Evolutionary conservation across 1,139 yeast species (phyloP).

Genomic region (Saccharomyces hybrid): DNA sequence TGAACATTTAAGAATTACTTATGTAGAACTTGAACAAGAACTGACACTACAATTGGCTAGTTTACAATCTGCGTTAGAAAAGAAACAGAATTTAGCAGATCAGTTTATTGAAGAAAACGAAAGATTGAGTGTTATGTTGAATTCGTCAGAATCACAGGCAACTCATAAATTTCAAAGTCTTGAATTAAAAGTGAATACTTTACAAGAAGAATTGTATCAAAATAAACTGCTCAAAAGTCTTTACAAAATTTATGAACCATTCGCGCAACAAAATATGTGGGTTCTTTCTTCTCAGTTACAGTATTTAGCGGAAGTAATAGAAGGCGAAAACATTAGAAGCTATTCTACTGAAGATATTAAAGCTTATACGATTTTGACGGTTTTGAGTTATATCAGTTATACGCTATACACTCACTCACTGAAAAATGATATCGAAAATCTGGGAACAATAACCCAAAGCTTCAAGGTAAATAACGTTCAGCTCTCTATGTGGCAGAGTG

Average conservation of each 20-base stretch:
- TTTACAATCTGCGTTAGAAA: conserved; percentile 22
- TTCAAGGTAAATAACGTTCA: neutral
- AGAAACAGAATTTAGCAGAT: neutral
- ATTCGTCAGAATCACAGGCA: neutral
- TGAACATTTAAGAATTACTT: conserved; percentile 55
- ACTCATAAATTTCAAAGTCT: neutral
- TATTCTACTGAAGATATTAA: neutral
- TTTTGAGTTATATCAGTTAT: neutral
- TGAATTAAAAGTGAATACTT: neutral
- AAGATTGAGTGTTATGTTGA: neutral
- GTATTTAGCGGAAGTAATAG: neutral
- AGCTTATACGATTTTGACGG: neutral
- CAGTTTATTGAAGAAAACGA: neutral
- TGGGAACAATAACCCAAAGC: neutral
- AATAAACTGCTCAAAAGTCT: neutral
- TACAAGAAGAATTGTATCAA: neutral
- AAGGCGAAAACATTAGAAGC: neutral
- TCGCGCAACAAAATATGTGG: neutral
- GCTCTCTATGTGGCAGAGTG: neutral
- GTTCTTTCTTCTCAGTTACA: neutral
- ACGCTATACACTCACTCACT: neutral
- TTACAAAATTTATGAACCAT: neutral
- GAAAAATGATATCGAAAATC: neutral
- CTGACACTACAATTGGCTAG: conserved; percentile 39
- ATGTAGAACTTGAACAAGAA: conserved; percentile 48